Conservation (phyloP, 441 rosid species). For the Adansonia rubrostipa region DNA sequence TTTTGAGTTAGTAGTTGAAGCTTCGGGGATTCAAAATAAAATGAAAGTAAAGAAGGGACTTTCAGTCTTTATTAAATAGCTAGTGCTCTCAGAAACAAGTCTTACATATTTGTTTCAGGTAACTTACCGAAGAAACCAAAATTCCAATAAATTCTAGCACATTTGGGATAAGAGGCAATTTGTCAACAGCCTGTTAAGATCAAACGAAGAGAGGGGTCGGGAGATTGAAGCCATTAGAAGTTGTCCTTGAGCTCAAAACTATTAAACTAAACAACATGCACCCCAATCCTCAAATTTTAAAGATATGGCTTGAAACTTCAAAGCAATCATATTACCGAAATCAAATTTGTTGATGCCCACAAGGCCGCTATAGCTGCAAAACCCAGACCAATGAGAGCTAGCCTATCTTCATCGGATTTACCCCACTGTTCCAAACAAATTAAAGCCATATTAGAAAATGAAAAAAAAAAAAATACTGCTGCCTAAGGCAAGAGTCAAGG, state of each 20-base stretch:
- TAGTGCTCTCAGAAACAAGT: neutral
- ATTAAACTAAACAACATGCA: neutral
- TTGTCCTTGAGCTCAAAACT: neutral
- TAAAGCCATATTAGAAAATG: slow-evolving; percentile 19
- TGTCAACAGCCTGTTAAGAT: slow-evolving; percentile 64
- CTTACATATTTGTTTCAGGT: slow-evolving; percentile 4
- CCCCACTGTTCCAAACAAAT: slow-evolving; percentile 65
- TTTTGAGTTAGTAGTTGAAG: slow-evolving; percentile 26
- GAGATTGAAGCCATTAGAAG: slow-evolving; percentile 5
- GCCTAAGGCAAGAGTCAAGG: neutral
- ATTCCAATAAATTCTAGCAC: slow-evolving; percentile 75
- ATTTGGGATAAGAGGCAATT: slow-evolving; percentile 69
- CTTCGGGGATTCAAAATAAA: neutral
- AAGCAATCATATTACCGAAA: slow-evolving; percentile 50
- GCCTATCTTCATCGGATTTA: slow-evolving; percentile 78
- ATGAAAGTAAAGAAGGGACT: neutral
- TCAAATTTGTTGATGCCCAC: slow-evolving; percentile 75
- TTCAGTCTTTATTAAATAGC: neutral
- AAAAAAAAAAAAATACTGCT: neutral
- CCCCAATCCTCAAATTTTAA: neutral
- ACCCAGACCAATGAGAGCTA: slow-evolving; percentile 75
- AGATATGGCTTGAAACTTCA: neutral
- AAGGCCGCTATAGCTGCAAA: slow-evolving; percentile 72
- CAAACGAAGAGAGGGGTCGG: neutral
- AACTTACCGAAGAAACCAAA: slow-evolving; percentile 69